phyloP scores from a whole-genome alignment of 2,329 filamentous ascomycete genomes.

The Nannizzia gypsea region DNA sequence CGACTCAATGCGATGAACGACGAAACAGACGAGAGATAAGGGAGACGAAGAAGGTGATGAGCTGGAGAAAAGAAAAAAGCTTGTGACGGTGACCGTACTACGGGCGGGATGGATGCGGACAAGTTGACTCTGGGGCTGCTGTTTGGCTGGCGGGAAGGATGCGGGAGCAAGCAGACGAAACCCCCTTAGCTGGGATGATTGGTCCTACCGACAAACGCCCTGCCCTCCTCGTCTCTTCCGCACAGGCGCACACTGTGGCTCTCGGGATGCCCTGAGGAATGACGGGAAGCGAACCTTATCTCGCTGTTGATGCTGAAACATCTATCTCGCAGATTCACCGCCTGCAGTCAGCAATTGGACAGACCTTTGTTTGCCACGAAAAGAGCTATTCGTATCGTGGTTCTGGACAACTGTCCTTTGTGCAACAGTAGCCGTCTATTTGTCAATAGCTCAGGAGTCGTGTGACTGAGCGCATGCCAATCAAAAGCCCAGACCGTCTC shows the following conservation, averaged over 20 bases:
- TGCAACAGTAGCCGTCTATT: background rate
- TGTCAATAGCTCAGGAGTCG: background rate
- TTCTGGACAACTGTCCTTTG: background rate
- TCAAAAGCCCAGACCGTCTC: background rate
- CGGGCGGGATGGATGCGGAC: background rate
- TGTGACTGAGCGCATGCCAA: background rate
- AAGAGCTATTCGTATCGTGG: background rate
- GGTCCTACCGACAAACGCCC: background rate
- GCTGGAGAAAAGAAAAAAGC: background rate
- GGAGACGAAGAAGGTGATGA: background rate
- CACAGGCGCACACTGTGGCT: background rate
- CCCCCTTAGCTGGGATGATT: background rate
- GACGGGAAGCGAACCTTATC: no score
- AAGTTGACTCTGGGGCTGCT: background rate
- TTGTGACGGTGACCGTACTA: background rate
- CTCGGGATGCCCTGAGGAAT: background rate
- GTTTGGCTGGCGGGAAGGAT: background rate
- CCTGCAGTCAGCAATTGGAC: background rate
- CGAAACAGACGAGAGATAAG: background rate
- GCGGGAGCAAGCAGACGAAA: background rate
- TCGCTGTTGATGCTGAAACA: background rate
- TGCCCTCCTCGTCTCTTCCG: background rate
- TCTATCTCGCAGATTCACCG: background rate
- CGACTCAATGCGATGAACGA: background rate
- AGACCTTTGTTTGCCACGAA: background rate